Base-by-base conservation (phyloP, 2,329 filamentous ascomycete genomes). In the Cyphellophora attinorum region DNA sequence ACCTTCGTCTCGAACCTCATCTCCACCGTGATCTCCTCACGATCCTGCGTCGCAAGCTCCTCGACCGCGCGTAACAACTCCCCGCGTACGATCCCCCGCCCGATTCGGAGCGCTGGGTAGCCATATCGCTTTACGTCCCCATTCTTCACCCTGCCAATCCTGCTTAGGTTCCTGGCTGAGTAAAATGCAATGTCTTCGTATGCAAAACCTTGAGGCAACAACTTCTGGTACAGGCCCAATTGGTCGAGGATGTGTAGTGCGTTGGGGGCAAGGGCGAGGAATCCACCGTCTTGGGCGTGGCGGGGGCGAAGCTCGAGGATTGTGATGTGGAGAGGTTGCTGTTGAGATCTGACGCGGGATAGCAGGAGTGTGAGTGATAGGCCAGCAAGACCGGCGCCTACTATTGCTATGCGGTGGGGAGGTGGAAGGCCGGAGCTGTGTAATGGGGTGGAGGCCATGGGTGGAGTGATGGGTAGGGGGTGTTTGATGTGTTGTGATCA, bases 251-350 rank as follows among this genome's bases (percentile, higher is more conserved):
- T 58, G 3, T 61, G 60, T 1, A 78, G 60, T 0, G 71, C 69
- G 34, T 76, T 77, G 5, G 74, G 72, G 0, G 72, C 72, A 3
- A 77, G 61, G 62, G 74, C 72, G 15, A 77, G 57, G 2, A 67
- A 70, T 5, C 72, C 72, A 13, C 68, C 68, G n/a, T 65, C 64
- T 37, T 67, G 58, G 1, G 64, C 57, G 1, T 61, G 54, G 0
- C 59, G 55, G 1, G 54, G 39, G 6, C 67, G 62, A n/a, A 59
- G 55, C 37, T 76, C 72, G 40, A 72, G 76, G 32, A 76, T 53
- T 4, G 54, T 64, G 41, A 55, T 61, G 3, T 58, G 43, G 19
- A 78, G 74, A 25, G 56, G 55, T 33, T 69, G 58, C 17, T 64
- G 55, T 35, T 74, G n/a, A n/a, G n/a, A n/a, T n/a, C n/a, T 61